Percentiles rank a stretch among this genome's conserved stretches.
These are phyloP conservation scores for Fonsecaea erecta DNA, from an alignment of 2,329 filamentous ascomycete species.

Conservation along the genomic window DNA sequence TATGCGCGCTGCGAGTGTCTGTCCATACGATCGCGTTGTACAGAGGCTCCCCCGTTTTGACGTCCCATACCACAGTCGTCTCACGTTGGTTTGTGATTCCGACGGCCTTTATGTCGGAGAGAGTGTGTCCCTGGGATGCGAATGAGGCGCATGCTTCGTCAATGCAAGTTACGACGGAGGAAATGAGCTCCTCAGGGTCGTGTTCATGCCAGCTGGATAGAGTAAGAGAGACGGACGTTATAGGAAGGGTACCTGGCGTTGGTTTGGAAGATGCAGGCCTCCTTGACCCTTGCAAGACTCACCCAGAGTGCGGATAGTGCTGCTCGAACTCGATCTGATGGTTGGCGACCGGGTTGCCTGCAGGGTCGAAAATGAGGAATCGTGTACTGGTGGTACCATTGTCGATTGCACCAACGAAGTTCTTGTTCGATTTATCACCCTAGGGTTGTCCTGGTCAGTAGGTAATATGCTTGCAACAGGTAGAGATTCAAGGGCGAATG, in stretches of 20 bases:
- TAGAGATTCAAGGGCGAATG: not conserved
- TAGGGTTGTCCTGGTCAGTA: constrained; percentile 3
- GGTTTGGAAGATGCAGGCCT: constrained; percentile 1
- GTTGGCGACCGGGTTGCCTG: constrained; percentile 71
- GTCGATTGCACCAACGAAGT: constrained; percentile 77
- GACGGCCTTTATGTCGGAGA: constrained; percentile 67
- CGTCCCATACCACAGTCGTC: constrained; percentile 78
- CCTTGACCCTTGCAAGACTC: constrained; percentile 40
- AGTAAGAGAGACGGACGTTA: not conserved
- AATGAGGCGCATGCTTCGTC: constrained; percentile 70
- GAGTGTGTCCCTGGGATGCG: constrained; percentile 63
- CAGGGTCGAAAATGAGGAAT: constrained; percentile 79
- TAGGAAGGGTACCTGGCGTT: not conserved
- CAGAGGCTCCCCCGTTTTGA: constrained; percentile 70
- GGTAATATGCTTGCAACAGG: not conserved
- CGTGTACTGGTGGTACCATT: constrained; percentile 82
- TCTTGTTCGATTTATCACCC: constrained; percentile 24
- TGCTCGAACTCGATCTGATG: constrained; percentile 83
- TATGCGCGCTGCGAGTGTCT: constrained; percentile 71
- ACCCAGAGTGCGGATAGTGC: constrained; percentile 78
- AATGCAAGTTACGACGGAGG: constrained; percentile 72
- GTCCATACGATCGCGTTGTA: constrained; percentile 81
- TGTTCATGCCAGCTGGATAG: constrained; percentile 75
- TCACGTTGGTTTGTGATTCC: constrained; percentile 84
- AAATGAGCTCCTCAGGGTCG: constrained; percentile 70